Conservation (phyloP, 2,329 filamentous ascomycete species). For the Acarospora socialis region DNA sequence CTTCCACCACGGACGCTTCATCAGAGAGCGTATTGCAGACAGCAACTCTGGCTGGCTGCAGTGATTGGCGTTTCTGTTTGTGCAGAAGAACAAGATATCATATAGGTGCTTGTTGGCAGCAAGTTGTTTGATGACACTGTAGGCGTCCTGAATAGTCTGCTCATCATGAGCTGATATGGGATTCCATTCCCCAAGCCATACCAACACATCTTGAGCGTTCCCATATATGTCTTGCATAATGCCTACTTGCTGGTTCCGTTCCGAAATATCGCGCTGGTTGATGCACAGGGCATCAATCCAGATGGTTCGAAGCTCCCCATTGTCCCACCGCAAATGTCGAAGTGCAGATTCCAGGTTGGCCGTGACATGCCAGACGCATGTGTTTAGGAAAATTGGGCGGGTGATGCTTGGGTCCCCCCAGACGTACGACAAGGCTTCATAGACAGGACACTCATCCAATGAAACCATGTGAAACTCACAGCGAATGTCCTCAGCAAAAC, state of each 20-base stretch:
- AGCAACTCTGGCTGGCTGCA: too few relatives aligned
- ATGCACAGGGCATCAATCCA: slow-evolving; percentile 8
- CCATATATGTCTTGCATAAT: slow-evolving; percentile 4
- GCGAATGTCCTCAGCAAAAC: too few relatives aligned
- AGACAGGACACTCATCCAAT: slow-evolving; percentile 3
- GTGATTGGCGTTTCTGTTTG: too few relatives aligned
- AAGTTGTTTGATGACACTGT: too few relatives aligned
- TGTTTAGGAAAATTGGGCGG: slow-evolving; percentile 1
- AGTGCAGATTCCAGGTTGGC: slow-evolving; percentile 3
- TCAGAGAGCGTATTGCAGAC: too few relatives aligned
- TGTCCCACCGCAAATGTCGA: background rate
- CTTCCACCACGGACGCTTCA: too few relatives aligned
- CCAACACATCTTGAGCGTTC: background rate
- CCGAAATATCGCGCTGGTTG: slow-evolving; percentile 5
- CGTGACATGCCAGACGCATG: background rate
- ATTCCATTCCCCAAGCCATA: slow-evolving; percentile 8
- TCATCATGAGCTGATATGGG: too few relatives aligned
- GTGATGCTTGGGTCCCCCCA: slow-evolving; percentile 6
- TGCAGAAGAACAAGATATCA: too few relatives aligned
- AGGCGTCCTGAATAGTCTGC: too few relatives aligned
- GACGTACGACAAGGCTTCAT: slow-evolving; percentile 9
- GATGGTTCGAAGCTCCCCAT: background rate
- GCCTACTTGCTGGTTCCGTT: slow-evolving; percentile 2
- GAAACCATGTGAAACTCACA: too few relatives aligned
- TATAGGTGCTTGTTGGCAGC: too few relatives aligned